Conservation (phyloP, 106 monocot genomes). For the Acanthochlamys bracteata region DNA sequence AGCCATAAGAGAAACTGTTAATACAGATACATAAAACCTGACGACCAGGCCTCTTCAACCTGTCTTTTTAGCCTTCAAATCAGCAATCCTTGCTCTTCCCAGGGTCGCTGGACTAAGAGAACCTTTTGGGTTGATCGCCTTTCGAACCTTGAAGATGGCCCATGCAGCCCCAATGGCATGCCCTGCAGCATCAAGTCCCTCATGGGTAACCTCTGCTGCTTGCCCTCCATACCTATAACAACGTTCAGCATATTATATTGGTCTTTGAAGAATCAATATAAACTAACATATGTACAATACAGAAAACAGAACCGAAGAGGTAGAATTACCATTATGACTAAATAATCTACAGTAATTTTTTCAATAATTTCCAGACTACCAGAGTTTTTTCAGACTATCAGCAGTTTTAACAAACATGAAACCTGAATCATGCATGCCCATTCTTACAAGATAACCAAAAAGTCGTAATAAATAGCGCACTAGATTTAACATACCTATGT, state of each 20-base stretch:
- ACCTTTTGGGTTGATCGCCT: slow-evolving; percentile 62
- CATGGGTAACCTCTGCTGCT: slow-evolving; percentile 41
- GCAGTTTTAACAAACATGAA: background rate
- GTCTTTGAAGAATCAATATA: background rate
- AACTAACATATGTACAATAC: background rate
- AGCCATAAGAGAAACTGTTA: no score
- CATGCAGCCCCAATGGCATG: slow-evolving; percentile 83
- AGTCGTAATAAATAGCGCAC: background rate
- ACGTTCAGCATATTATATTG: background rate
- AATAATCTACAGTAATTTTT: background rate
- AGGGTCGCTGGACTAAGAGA: slow-evolving; percentile 38
- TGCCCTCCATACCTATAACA: slow-evolving; percentile 61
- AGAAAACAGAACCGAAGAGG: background rate
- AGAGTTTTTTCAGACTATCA: background rate
- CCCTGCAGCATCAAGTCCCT: slow-evolving; percentile 59
- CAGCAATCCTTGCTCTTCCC: slow-evolving; percentile 38
- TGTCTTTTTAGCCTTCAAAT: slow-evolving; percentile 10
- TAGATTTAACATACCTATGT: slow-evolving; percentile 37
- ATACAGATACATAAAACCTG: no score
- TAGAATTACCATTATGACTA: background rate
- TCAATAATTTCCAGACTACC: no score
- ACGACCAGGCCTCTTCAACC: background rate
- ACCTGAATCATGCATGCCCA: background rate
- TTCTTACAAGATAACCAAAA: background rate
- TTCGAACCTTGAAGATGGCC: slow-evolving; percentile 72